phyloP scores from a whole-genome alignment of 2,329 filamentous ascomycete species.

The Calonectria pseudoreteaudii region DNA sequence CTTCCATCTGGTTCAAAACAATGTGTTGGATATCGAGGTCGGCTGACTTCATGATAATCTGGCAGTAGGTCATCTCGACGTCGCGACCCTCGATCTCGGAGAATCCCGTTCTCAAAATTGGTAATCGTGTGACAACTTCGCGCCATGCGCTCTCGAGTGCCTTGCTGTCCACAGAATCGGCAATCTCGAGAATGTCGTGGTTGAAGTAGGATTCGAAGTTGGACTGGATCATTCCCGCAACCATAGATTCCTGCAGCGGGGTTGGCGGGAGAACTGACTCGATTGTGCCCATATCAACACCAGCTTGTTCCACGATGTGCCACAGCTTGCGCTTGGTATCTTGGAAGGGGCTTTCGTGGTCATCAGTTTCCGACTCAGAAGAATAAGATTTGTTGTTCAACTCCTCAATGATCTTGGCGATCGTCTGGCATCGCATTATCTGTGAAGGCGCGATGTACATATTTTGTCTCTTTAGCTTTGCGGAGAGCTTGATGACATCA shows the following conservation, averaged over 20 bases:
- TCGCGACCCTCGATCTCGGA: conserved; percentile 71
- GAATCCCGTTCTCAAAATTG: conserved; percentile 83
- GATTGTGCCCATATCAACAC: conserved; percentile 53
- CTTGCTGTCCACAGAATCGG: conserved; percentile 62
- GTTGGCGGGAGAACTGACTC: conserved; percentile 79
- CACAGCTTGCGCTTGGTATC: conserved; percentile 50
- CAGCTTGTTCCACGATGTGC: conserved; percentile 50
- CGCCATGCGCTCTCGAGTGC: conserved; percentile 72
- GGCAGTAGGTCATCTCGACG: conserved; percentile 63
- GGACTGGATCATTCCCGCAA: conserved; percentile 83
- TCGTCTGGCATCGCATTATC: conserved; percentile 80
- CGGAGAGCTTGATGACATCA: conserved; percentile 86
- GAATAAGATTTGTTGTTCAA: not conserved
- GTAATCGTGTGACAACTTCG: conserved; percentile 67
- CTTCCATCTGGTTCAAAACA: conserved; percentile 44
- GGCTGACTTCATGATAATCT: conserved; percentile 54
- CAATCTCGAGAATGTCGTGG: conserved; percentile 78
- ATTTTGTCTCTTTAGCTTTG: conserved; percentile 71
- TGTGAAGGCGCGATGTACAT: conserved; percentile 76
- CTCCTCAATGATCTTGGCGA: conserved; percentile 66
- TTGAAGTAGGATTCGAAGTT: conserved; percentile 85
- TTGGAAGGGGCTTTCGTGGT: conserved; percentile 19
- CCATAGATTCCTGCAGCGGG: conserved; percentile 87
- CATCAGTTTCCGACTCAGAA: not conserved
- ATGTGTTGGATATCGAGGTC: conserved; percentile 35